phyloP scores from a whole-genome alignment of 1,284 basidiomycete genomes.

The Ceratobasidium sp. region DNA sequence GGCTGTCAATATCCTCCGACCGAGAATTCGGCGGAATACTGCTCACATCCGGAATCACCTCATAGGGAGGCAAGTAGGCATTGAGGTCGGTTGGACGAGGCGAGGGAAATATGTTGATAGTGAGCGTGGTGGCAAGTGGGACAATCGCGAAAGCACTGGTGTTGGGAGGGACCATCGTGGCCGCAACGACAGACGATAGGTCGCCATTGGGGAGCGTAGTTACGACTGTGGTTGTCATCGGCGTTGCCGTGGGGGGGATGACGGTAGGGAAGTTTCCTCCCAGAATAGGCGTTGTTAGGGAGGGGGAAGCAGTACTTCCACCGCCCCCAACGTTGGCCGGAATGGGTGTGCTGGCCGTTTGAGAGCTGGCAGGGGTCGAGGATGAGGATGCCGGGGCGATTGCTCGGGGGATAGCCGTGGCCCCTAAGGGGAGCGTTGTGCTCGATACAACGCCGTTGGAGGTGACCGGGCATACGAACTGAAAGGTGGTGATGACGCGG shows the following conservation, averaged over 20 bases:
- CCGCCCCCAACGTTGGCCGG: slow-evolving; percentile 31
- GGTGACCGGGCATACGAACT: slow-evolving; percentile 44
- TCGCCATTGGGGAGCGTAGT: slow-evolving; percentile 35
- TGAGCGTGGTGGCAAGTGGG: slow-evolving; percentile 46
- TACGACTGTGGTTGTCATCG: slow-evolving; percentile 29
- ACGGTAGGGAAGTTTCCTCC: slow-evolving; percentile 15
- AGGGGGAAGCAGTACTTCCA: background rate
- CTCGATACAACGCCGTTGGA: slow-evolving; percentile 42
- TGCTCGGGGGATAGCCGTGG: slow-evolving; percentile 31
- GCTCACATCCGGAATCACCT: slow-evolving; percentile 28
- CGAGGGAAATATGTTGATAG: slow-evolving; percentile 42
- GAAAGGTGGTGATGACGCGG: slow-evolving; percentile 44
- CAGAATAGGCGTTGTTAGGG: slow-evolving; percentile 31
- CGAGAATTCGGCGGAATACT: background rate
- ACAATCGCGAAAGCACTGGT: slow-evolving; percentile 35
- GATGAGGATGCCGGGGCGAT: background rate
- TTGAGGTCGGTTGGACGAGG: slow-evolving; percentile 43
- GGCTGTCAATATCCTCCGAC: background rate
- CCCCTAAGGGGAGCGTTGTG: slow-evolving; percentile 41
- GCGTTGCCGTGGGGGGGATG: slow-evolving; percentile 29
- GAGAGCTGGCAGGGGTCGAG: background rate
- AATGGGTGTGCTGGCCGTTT: slow-evolving; percentile 18
- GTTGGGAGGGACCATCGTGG: slow-evolving; percentile 41
- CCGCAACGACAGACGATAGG: slow-evolving; percentile 6
- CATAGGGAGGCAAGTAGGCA: slow-evolving; percentile 39